Evolutionary conservation across 768 basidiomycete species (phyloP), one percentile per base, ranked within the genome.

Genomic region (Serendipita indica): DNA sequence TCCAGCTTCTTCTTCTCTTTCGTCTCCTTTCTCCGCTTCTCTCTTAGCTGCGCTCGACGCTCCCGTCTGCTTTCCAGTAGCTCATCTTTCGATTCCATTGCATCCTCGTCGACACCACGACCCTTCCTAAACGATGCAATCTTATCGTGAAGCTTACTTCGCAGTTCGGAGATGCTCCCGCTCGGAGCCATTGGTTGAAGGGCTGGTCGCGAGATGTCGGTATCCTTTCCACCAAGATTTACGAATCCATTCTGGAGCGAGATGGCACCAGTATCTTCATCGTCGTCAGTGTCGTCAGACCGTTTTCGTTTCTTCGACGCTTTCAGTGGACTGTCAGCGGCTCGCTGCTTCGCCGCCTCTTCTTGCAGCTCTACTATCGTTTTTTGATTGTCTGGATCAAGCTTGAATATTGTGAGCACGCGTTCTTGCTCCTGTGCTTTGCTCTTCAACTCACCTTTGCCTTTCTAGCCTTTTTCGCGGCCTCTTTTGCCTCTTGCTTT

Each of bases 301-400:
- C 49, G 49, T 32, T 54, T 54, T 27, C 49, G 20, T 27, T 14
- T 62, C 59, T 6, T 54, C 30, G 49, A 54, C 30, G 22, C 20
- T 64, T 65, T 46, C 57, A 61, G 64, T 74, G 76, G 60, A 60
- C 60, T 43, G 66, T 69, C 33, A 35, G 28, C 18, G 25, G 34
- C 41, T 14, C 61, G 28, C 18, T 39, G 54, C 54, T 60, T 60
- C 3, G 72, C 63, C 3, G 65, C 72, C 65, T 83, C 84, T 59
- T 77, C 76, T 67, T 87, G 82, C 32, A 89, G 74, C 60, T 96
- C 89, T 27, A 89, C 67, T 43, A 82, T 70, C 10, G 80, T 80
- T 65, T 88, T 89, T 66, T 92, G 77, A 71, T 94, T 92, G 3
- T 82, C 84, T 1, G 94, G 94, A 69, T 98, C 91, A 64, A 96